A percentile compares a stretch with the other conserved stretches of the same genome.
Conservation (phyloP, 495 filamentous ascomycete genomes). For the Daldinia vernicosa region DNA sequence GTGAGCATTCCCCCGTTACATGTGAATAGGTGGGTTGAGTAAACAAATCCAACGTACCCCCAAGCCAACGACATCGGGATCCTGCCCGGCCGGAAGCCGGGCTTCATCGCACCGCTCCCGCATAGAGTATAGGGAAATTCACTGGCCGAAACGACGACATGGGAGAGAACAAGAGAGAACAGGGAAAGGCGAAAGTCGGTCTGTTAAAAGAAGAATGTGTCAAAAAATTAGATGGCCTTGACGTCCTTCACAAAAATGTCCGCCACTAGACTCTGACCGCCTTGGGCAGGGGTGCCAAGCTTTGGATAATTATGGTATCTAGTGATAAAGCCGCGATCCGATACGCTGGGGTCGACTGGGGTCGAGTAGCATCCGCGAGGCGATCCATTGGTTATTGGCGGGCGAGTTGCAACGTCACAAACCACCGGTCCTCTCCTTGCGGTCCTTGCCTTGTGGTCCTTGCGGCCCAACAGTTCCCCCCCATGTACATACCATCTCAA, state of each 20-base stretch:
- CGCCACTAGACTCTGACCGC: constrained; percentile 41
- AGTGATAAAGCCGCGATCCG: constrained; percentile 35
- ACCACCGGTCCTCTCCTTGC: constrained; percentile 26
- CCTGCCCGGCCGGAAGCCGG: constrained; percentile 38
- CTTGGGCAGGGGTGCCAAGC: constrained; percentile 36
- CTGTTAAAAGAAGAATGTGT: constrained; percentile 24
- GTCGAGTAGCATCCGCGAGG: constrained; percentile 28
- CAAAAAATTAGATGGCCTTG: constrained; percentile 9
- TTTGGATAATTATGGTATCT: constrained; percentile 34
- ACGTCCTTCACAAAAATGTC: constrained; percentile 18
- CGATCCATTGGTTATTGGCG: constrained; percentile 41
- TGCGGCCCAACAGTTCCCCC: constrained; percentile 36
- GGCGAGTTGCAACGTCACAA: constrained; percentile 41
- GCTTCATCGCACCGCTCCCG: constrained; percentile 41
- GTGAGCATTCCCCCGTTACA: constrained; percentile 16
- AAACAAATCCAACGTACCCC: constrained; percentile 31
- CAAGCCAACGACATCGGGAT: constrained; percentile 39
- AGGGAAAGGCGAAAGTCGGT: constrained; percentile 13
- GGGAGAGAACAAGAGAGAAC: constrained; percentile 19
- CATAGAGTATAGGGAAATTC: constrained; percentile 39
- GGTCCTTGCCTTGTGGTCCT: constrained; percentile 30
- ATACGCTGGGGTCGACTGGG: constrained; percentile 41
- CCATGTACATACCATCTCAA: constrained; percentile 31
- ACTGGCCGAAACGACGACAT: constrained; percentile 40
- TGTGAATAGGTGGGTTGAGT: not conserved